Evolutionary conservation across 2,329 filamentous ascomycete species (phyloP), one percentile per base, ranked within the genome.

Genomic region (Alternaria gansuensis): DNA sequence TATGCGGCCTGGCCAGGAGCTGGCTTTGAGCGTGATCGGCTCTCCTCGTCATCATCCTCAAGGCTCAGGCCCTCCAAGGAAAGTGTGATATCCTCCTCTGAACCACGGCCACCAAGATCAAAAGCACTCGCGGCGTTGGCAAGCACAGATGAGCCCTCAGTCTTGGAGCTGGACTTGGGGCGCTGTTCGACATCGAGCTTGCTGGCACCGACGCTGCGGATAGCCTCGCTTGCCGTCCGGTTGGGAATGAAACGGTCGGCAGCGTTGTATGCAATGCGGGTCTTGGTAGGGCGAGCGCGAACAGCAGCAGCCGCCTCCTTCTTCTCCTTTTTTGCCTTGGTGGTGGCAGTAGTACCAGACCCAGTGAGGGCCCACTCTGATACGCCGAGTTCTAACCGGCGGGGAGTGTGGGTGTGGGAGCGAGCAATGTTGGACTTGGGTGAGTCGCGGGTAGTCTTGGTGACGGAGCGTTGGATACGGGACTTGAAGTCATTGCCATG

Each of bases 231-330:
- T 65, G 93, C 91, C 49, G 86, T 86, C 31, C 95, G 90, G 83
- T 96, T 97, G 68, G 95, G 94, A 68, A 99, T 98, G 83, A 98
- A 99, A 52, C 95, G 89, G 78, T 99, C 95, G 37, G 89, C 92
- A 46, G 87, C 85, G 71, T 94, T 95, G 78, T 85, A 78, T 58
- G 76, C 68, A 46, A 78, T 77, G 62, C 75, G 67, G 0, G 76
- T 75, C 72, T 78, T 78, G 57, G 71, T 75, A 31, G 73, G 72
- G 41, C 71, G 69, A 29, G 71, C 66, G 52, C 73, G 75, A 45
- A 77, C 62, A 31, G 65, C 63, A 52, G 59, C 59, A 41, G 39
- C 51, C 4, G 40, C 50, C 26, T 77, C 76, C 67, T 78, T 71
- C 67, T 71, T 71, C 50, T 75, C 64, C 59, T 80, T 71, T 65